Evolutionary conservation across 2,329 filamentous ascomycete genomes (phyloP), one percentile per base, ranked within the genome.

Genomic region (Aspergillus sp.): DNA sequence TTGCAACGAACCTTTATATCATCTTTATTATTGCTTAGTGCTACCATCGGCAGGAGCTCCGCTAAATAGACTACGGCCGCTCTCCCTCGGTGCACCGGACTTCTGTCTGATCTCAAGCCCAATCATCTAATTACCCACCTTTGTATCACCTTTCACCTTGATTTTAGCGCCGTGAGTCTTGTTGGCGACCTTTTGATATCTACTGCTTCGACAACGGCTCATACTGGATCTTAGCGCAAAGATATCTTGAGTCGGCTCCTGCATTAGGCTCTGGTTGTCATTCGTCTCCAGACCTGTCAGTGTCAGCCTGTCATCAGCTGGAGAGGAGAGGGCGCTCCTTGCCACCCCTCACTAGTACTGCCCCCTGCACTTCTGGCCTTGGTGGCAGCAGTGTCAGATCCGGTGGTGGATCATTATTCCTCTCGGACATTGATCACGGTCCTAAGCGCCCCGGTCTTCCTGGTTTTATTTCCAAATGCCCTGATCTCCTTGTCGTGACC

Each of bases 401-500:
- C 61, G 55, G 67, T 66, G 67, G 67, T 28, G 25, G 25, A 28
- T 28, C 25, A 66, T 62, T 66, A 59, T 41, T 53, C 53, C 63
- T 57, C 51, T 64, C 59, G 62, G 62, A 59, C 53, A 57, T 46
- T 62, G 64, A 64, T 62, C 62, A 65, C 54, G 55, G 50, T 57
- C 60, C 60, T 63, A 64, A 62, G 54, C 54, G 55, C 63, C 59
- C 55, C 57, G 55, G 61, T 57, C 52, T 57, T 59, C 46, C 61
- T 57, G 41, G 51, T 55, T 41, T 66, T 73, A 72, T 74, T 73
- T 69, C 69, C 72, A 74, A 74, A 70, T 67, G 52, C 66, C 66
- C 53, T 64, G 58, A 60, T 64, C 50, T 50, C 64, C 61, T 58
- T 60, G 59, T 58, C 59, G 61, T 63, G 64, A 63, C 63, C 65